phyloP scores from a whole-genome alignment of 345 rosid genomes.

The Salix udensis region DNA sequence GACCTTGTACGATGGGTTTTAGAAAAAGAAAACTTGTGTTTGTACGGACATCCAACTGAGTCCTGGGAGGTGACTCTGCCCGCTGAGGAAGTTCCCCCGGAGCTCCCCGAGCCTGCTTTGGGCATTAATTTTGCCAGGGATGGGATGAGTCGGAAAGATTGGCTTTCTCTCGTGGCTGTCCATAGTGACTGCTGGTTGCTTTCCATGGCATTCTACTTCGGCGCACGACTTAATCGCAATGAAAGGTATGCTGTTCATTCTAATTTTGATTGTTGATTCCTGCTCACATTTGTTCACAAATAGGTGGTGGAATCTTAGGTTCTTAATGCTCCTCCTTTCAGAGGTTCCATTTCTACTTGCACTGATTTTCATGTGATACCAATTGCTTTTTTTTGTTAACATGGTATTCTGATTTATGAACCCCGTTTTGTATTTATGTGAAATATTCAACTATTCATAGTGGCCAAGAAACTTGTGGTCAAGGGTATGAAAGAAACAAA shows the following conservation, averaged over 20 bases:
- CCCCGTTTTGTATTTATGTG: neutral
- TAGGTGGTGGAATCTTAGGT: neutral
- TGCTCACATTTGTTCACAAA: neutral
- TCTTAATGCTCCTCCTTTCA: neutral
- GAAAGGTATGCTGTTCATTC: slow-evolving; percentile 13
- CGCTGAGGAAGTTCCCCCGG: slow-evolving; percentile 29
- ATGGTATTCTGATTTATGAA: neutral
- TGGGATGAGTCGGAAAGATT: slow-evolving; percentile 28
- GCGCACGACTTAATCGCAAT: slow-evolving; percentile 19
- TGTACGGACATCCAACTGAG: slow-evolving; percentile 26
- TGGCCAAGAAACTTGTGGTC: neutral
- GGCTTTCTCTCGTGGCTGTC: slow-evolving; percentile 31
- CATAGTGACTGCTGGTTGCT: slow-evolving; percentile 30
- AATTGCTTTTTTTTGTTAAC: neutral
- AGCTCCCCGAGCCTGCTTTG: slow-evolving; percentile 26
- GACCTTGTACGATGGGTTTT: neutral
- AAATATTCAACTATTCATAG: neutral
- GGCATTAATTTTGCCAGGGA: slow-evolving; percentile 31
- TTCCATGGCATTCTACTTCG: slow-evolving; percentile 25
- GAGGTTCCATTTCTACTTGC: neutral
- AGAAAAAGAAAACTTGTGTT: slow-evolving; percentile 29
- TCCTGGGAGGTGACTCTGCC: slow-evolving; percentile 25
- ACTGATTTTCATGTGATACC: neutral
- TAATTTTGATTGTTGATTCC: neutral
- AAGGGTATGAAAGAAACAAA: neutral